phyloP scores from a whole-genome alignment of 2,329 filamentous ascomycete species.

The Verticillium longisporum region DNA sequence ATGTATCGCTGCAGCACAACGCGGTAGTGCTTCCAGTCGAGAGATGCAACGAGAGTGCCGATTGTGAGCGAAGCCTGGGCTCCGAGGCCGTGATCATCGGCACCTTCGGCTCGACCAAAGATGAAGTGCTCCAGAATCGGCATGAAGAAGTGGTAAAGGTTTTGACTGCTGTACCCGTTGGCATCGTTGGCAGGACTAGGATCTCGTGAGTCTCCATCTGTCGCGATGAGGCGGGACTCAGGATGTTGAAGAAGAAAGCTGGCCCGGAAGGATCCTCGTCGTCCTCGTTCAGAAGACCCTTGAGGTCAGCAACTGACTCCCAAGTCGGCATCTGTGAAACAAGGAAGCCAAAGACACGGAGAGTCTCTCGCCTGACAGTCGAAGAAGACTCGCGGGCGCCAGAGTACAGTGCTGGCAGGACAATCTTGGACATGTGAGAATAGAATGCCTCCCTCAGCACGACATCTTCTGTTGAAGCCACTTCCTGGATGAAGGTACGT shows the following conservation, averaged over 20 bases:
- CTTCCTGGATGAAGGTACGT: slow-evolving; percentile 67
- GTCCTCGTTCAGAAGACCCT: slow-evolving; percentile 52
- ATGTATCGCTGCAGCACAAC: slow-evolving; percentile 79
- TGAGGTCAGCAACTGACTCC: slow-evolving; percentile 67
- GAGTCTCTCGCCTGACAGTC: slow-evolving; percentile 74
- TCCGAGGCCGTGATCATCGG: slow-evolving; percentile 77
- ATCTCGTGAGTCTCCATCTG: slow-evolving; percentile 78
- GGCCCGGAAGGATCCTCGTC: slow-evolving; percentile 59
- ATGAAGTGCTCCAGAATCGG: slow-evolving; percentile 93
- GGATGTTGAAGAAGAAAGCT: slow-evolving; percentile 86
- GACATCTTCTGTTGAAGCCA: slow-evolving; percentile 29
- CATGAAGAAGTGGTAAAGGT: slow-evolving; percentile 80
- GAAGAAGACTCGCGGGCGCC: slow-evolving; percentile 76
- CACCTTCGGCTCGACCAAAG: slow-evolving; percentile 66
- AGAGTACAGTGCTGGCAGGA: slow-evolving; percentile 70
- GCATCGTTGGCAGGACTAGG: slow-evolving; percentile 61
- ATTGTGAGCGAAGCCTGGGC: slow-evolving; percentile 82
- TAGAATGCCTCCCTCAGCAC: slow-evolving; percentile 42
- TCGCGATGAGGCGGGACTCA: slow-evolving; percentile 83
- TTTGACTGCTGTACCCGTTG: slow-evolving; percentile 63
- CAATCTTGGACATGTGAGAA: slow-evolving; percentile 51
- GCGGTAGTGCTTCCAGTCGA: slow-evolving; percentile 89
- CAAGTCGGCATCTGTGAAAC: slow-evolving; percentile 65
- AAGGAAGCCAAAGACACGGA: slow-evolving; percentile 73
- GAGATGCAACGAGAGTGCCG: slow-evolving; percentile 61